Base-by-base conservation (phyloP, 2,329 filamentous ascomycete genomes). In the Fusarium subtropicale region DNA sequence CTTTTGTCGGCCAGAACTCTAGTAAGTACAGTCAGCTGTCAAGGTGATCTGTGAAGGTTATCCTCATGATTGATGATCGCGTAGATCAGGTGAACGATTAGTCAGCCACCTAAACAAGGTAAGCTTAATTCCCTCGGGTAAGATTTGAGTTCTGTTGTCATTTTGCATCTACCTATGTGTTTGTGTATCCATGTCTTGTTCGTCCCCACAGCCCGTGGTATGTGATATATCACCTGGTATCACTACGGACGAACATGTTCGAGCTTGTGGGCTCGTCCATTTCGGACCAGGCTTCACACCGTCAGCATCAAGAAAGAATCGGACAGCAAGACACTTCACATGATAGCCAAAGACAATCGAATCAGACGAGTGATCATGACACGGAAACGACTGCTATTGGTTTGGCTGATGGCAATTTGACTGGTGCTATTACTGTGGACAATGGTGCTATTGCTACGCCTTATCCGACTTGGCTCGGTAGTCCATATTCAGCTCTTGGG, bases 301-400 rank as follows among this genome's bases (percentile, higher is more conserved):
- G 8, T 10, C 24, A 26, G 1, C n/a, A 9, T 11, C 57, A 13
- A 20, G 6, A 1, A 18, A 8, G 0, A 12, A 2, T 24, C 10
- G 20, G 10, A 30, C 7, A 34, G 2, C 9, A 41, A 4, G 4
- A 8, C 0, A 6, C 10, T 1, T 4, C 2, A 0, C 5, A 3
- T 20, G 5, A 0, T 0, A 16, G 28, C 2, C 31, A 1, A 2
- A 36, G 18, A 7, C 13, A 18, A 22, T 7, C 3, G 11, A 4
- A 15, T 3, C 13, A 9, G 22, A 16, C 3, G 0, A 6, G 4
- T 3, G 10, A n/a, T 4, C 3, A 1, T 3, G 7, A 20, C 3
- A 10, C 2, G 3, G 2, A 7, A 20, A 20, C n/a, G 1, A 0
- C 3, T 3, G 1, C 3, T 5, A 1, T 11, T 18, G 2, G 5